These are phyloP conservation scores for Cercospora sesami DNA, from an alignment of 2,329 filamentous ascomycete species.

Conservation along the genomic window DNA sequence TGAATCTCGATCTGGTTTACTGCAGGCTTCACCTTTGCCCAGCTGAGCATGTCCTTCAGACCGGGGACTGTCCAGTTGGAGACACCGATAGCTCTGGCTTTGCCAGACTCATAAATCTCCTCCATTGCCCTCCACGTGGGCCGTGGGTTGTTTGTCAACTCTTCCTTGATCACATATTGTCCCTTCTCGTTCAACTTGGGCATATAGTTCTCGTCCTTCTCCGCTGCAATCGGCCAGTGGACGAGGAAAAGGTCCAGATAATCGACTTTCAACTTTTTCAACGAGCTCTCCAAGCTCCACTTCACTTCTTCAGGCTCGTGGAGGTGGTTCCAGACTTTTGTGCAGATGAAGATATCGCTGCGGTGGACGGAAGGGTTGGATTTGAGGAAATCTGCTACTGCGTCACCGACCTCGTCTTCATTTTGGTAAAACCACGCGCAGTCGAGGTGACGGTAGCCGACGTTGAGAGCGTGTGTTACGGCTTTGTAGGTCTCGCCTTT, in stretches of 20 bases:
- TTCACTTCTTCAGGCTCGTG: constrained; percentile 44
- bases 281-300: constrained; percentile 39
- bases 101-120: constrained; percentile 55
- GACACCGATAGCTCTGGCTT: constrained; percentile 56
- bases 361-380: constrained; percentile 49
- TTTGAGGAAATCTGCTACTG: constrained; percentile 57
- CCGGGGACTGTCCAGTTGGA: constrained; percentile 52
- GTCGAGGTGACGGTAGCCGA: constrained; percentile 57
- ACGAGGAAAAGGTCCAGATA: constrained; percentile 42
- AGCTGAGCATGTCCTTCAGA: constrained; percentile 47
- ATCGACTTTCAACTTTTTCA: constrained; percentile 38
- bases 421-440: constrained; percentile 59
- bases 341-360: constrained; percentile 53
- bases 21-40: constrained; percentile 45
- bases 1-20: constrained; percentile 55
- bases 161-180: constrained; percentile 64
- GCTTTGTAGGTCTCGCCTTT: constrained; percentile 60
- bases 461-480: constrained; percentile 51
- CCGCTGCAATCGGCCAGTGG: constrained; percentile 52
- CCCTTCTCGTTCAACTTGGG: constrained; percentile 54
- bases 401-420: constrained; percentile 56
- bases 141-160: constrained; percentile 65
- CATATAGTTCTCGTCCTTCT: constrained; percentile 51
- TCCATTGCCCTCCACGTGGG: constrained; percentile 66
- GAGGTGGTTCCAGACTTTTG: constrained; percentile 57